phyloP scores from a whole-genome alignment of 345 rosid species.

The Moricandia moricandioides region DNA sequence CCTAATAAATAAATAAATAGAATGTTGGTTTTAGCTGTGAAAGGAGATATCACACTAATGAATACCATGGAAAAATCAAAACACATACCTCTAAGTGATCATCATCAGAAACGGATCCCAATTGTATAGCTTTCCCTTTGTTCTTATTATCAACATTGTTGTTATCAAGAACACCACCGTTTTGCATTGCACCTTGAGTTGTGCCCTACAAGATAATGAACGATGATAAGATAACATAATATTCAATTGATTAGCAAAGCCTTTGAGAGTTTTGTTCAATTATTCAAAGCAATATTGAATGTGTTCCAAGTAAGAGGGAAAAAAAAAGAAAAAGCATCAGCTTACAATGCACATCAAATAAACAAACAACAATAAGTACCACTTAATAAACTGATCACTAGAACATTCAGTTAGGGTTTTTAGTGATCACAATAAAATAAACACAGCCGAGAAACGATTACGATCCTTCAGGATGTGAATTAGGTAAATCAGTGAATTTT shows the following conservation, averaged over 20 bases:
- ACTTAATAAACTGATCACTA: background rate
- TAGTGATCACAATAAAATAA: conserved; percentile 18
- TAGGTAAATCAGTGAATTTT: conserved; percentile 1
- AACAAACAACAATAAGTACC: background rate
- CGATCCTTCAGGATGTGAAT: background rate
- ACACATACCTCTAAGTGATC: conserved; percentile 1
- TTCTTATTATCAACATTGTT: conserved; percentile 39
- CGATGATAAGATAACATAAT: background rate
- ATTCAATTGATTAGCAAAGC: background rate
- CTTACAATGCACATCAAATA: background rate
- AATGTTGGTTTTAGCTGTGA: background rate
- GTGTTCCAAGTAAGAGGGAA: background rate
- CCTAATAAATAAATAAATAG: conserved; percentile 27
- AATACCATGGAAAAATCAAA: background rate
- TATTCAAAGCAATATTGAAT: background rate
- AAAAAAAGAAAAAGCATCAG: background rate
- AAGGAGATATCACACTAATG: background rate
- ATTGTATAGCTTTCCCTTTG: conserved; percentile 62
- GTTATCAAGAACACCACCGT: conserved; percentile 43
- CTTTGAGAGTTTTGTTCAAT: background rate
- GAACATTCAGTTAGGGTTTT: background rate
- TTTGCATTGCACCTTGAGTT: conserved; percentile 44
- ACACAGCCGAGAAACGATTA: conserved; percentile 19
- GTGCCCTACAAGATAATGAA: conserved; percentile 42
- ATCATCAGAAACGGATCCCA: conserved; percentile 26